A percentile compares a stretch with the other conserved stretches of the same genome.
phyloP scores from a whole-genome alignment of 179 eudicot genomes.

The Drosera spatulata region DNA sequence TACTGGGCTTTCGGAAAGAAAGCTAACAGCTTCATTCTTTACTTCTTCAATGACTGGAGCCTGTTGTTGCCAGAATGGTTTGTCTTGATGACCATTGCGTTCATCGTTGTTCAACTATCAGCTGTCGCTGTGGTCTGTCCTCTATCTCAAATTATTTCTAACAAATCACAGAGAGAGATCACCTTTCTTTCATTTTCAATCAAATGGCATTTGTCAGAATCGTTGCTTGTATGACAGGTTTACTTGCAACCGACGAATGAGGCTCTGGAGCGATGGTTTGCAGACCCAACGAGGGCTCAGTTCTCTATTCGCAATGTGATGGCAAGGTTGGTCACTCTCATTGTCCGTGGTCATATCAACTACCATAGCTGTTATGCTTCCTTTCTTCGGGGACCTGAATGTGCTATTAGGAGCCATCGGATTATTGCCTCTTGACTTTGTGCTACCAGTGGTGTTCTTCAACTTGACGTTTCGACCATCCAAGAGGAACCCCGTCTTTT shows the following conservation, averaged over 20 bases:
- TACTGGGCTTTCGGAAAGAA: conserved; percentile 88
- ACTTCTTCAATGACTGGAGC: conserved; percentile 28
- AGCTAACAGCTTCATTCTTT: conserved; percentile 39
- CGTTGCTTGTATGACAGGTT: conserved; percentile 18
- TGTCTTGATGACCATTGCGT: conserved; percentile 41
- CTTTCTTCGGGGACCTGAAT: conserved; percentile 84
- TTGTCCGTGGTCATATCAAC: conserved; percentile 42
- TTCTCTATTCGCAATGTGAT: conserved; percentile 43
- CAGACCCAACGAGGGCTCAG: conserved; percentile 41
- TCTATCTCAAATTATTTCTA: neutral
- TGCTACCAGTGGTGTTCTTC: conserved; percentile 66
- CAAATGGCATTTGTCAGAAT: too few species aligned
- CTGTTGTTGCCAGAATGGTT: conserved; percentile 63
- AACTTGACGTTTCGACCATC: conserved; percentile 70
- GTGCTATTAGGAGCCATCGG: conserved; percentile 74
- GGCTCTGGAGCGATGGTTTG: conserved; percentile 40
- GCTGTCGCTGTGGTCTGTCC: conserved; percentile 53
- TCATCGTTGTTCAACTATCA: conserved; percentile 52
- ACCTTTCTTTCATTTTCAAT: too few species aligned
- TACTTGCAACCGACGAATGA: conserved; percentile 79
- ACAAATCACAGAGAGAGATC: too few species aligned
- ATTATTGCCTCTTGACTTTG: conserved; percentile 70
- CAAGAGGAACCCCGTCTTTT: conserved; percentile 30
- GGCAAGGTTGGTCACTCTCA: conserved; percentile 50
- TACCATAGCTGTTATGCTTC: conserved; percentile 62